A percentile compares a stretch with the other conserved stretches of the same genome.
These are phyloP conservation scores for Zelopaecilomyces penicillatus DNA, from an alignment of 2,329 filamentous ascomycete species.

Conservation along the genomic window DNA sequence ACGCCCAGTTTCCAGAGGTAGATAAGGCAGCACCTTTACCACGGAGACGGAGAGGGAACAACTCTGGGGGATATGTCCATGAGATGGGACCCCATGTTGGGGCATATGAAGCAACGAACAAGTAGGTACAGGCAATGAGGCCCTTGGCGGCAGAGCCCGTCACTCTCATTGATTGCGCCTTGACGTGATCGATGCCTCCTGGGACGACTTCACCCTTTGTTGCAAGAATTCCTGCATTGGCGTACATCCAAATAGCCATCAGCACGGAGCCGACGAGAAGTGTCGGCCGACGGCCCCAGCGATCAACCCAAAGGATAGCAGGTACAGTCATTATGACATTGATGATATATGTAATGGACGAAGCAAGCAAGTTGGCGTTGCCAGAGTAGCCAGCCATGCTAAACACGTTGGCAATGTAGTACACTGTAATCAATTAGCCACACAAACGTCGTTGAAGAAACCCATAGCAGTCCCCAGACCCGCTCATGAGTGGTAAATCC, in stretches of 20 bases:
- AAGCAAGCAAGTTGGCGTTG: slow-evolving; percentile 45
- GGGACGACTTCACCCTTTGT: slow-evolving; percentile 34
- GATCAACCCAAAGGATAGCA: slow-evolving; percentile 65
- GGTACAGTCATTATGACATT: slow-evolving; percentile 74
- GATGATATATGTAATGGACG: slow-evolving; percentile 57
- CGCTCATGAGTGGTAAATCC: neutral
- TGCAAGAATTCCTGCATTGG: slow-evolving; percentile 45
- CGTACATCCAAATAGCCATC: slow-evolving; percentile 54
- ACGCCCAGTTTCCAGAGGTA: slow-evolving; percentile 36
- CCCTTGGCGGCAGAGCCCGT: slow-evolving; percentile 42
- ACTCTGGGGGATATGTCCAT: slow-evolving; percentile 52
- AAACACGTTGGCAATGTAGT: slow-evolving; percentile 47
- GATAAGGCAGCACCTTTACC: slow-evolving; percentile 46
- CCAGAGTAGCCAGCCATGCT: slow-evolving; percentile 30
- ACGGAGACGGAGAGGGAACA: slow-evolving; percentile 38
- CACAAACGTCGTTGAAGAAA: neutral
- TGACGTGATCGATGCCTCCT: slow-evolving; percentile 36
- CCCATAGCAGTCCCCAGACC: no score
- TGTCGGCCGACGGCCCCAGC: slow-evolving; percentile 64
- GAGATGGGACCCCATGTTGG: slow-evolving; percentile 42
- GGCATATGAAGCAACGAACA: slow-evolving; percentile 46
- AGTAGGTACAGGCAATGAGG: slow-evolving; percentile 60
- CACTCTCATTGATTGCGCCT: slow-evolving; percentile 39
- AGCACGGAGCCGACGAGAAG: slow-evolving; percentile 57
- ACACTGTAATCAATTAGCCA: slow-evolving; percentile 34